Conservation (phyloP, 2,329 filamentous ascomycete genomes). For the Xylariomycetidae sp. region DNA sequence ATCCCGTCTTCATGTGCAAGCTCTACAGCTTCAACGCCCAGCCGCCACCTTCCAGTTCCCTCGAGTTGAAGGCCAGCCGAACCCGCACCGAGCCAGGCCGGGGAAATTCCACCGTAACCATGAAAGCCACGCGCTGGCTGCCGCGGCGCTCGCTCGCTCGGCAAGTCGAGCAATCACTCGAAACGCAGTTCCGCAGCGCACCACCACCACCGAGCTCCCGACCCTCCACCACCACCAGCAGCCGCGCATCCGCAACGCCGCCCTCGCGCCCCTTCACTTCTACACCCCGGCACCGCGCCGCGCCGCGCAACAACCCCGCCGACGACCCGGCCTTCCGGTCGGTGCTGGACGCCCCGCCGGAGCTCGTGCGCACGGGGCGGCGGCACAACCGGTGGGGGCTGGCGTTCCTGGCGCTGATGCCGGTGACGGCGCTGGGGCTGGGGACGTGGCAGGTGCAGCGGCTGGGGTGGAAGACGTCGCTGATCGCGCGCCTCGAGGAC, state of each 20-base stretch:
- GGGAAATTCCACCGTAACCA: too few species aligned
- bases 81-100: neutral
- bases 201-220: conserved; percentile 1
- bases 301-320: conserved; percentile 39
- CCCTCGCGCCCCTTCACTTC: conserved; percentile 23
- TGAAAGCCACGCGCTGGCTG: conserved; percentile 16
- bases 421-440: conserved; percentile 80
- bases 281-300: conserved; percentile 23
- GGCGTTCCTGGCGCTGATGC: conserved; percentile 79
- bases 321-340: conserved; percentile 79
- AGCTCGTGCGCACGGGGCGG: conserved; percentile 66
- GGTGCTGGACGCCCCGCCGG: conserved; percentile 78
- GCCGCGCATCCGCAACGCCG: neutral
- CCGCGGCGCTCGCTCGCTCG: conserved; percentile 18
- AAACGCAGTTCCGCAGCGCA: conserved; percentile 15
- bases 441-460: conserved; percentile 95
- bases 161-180: conserved; percentile 19
- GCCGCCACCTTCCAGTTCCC: too few species aligned
- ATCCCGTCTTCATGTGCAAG: too few species aligned
- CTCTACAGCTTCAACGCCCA: too few species aligned
- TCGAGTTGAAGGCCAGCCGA: too few species aligned
- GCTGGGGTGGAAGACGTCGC: conserved; percentile 86
- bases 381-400: conserved; percentile 73
- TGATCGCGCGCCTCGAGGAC: conserved; percentile 89
- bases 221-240: conserved; percentile 1